phyloP scores from a whole-genome alignment of 306 rosid species.

The Quercus gilva region DNA sequence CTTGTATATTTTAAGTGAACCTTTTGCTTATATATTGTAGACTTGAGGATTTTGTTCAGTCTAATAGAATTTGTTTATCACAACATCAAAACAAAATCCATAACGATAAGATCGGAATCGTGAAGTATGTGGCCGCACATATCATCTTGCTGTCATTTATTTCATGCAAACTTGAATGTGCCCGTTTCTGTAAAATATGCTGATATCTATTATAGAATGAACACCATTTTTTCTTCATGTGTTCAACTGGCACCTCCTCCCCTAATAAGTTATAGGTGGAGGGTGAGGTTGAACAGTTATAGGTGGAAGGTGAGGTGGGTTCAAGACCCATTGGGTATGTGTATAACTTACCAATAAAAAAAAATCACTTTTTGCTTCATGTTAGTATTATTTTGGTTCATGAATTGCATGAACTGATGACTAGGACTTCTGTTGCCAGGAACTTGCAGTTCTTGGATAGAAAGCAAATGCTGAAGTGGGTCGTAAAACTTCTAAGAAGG shows the following conservation, averaged over 20 bases:
- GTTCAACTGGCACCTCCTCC: too few species aligned
- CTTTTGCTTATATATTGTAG: too few species aligned
- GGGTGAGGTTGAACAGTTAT: too few species aligned
- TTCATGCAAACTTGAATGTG: neutral
- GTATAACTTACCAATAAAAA: too few species aligned
- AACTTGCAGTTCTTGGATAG: slow-evolving; percentile 74
- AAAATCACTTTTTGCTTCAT: slow-evolving; percentile 7
- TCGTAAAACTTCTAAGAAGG: slow-evolving; percentile 80
- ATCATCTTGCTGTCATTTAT: neutral
- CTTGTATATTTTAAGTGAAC: too few species aligned
- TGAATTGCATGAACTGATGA: slow-evolving; percentile 18
- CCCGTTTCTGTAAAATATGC: neutral
- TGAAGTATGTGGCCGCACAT: neutral
- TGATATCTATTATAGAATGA: neutral
- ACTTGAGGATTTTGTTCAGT: too few species aligned
- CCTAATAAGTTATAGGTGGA: too few species aligned
- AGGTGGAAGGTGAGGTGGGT: too few species aligned
- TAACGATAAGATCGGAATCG: neutral
- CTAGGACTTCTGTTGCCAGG: slow-evolving; percentile 39
- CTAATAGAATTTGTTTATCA: too few species aligned
- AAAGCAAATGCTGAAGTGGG: slow-evolving; percentile 58
- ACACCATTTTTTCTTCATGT: neutral
- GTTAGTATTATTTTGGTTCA: neutral
- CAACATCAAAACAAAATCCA: neutral
- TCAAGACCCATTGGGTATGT: too few species aligned